These are phyloP conservation scores for Schwanniomyces polymorphus DNA, from an alignment of 805 yeast genomes.

Conservation along the genomic window DNA sequence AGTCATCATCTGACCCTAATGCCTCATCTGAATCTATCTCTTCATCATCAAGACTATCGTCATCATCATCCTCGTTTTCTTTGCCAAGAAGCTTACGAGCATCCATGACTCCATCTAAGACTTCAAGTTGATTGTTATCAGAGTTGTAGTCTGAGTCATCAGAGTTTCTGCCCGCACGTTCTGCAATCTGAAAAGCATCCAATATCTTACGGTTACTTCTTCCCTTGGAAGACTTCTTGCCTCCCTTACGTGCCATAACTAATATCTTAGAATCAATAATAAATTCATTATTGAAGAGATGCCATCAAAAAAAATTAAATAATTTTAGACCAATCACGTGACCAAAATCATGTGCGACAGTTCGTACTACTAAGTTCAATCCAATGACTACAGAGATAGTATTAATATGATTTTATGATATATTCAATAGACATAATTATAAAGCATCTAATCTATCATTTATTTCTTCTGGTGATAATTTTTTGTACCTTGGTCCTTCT, in stretches of 20 bases:
- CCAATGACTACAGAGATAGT: background rate
- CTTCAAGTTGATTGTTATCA: conserved; percentile 24
- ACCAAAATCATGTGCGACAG: background rate
- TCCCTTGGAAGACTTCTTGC: conserved; percentile 21
- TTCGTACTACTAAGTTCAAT: background rate
- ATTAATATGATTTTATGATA: background rate
- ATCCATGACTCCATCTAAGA: conserved; percentile 40
- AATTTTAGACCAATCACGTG: background rate
- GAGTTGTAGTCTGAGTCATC: conserved; percentile 15
- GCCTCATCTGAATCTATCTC: conserved; percentile 88
- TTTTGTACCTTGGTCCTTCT: conserved; percentile 88
- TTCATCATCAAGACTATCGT: conserved; percentile 51
- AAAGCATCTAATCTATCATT: conserved; percentile 93
- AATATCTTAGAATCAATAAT: background rate
- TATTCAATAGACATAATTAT: conserved; percentile 26
- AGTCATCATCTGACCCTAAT: conserved; percentile 76
- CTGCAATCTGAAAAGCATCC: conserved; percentile 48
- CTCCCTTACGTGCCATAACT: conserved; percentile 17
- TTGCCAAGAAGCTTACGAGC: conserved; percentile 32
- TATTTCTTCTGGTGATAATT: conserved; percentile 84
- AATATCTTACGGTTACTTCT: conserved; percentile 37
- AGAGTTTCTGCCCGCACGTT: conserved; percentile 30
- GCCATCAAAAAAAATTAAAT: conserved; percentile 1
- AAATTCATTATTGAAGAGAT: background rate
- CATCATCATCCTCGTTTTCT: conserved; percentile 22